These are phyloP conservation scores for Phytopythium chamaehyphon DNA, from an alignment of 352 stramenopile species.

Conservation along the genomic window DNA sequence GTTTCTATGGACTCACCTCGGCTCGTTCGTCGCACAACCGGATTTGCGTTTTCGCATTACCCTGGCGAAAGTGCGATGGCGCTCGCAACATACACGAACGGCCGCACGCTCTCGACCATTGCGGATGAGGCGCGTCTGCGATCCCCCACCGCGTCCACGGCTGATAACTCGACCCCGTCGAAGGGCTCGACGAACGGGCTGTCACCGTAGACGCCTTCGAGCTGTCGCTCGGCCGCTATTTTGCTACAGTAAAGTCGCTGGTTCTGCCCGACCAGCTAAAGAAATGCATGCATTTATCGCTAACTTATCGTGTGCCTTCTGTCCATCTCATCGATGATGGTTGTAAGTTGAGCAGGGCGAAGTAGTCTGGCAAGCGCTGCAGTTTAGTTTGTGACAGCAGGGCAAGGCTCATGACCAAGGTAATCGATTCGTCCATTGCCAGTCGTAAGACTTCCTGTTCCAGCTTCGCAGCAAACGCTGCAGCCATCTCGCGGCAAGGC, in stretches of 20 bases:
- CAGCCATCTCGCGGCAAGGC: background rate
- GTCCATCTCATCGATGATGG: too few relatives aligned
- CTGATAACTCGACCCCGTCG: conserved; percentile 9
- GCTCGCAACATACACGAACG: conserved; percentile 33
- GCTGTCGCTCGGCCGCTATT: background rate
- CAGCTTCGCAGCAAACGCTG: too few relatives aligned
- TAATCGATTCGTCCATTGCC: too few relatives aligned
- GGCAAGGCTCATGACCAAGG: too few relatives aligned
- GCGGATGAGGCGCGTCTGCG: conserved; percentile 1
- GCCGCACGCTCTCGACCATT: conserved; percentile 11
- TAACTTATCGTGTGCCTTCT: too few relatives aligned
- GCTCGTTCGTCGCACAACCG: conserved; percentile 79
- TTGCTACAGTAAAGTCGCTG: too few relatives aligned
- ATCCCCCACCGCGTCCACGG: conserved; percentile 7
- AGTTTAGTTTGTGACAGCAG: too few relatives aligned
- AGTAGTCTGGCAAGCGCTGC: too few relatives aligned
- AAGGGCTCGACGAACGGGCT: conserved; percentile 7
- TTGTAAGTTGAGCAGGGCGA: too few relatives aligned
- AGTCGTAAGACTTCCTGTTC: too few relatives aligned
- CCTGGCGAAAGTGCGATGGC: conserved; percentile 76
- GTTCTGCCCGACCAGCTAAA: too few relatives aligned
- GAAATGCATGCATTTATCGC: too few relatives aligned
- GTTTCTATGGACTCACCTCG: conserved; percentile 59
- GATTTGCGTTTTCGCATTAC: conserved; percentile 84
- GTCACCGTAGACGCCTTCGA: conserved; percentile 2